Conservation (phyloP, 495 filamentous ascomycete genomes). For the Annulohypoxylon stygium region DNA sequence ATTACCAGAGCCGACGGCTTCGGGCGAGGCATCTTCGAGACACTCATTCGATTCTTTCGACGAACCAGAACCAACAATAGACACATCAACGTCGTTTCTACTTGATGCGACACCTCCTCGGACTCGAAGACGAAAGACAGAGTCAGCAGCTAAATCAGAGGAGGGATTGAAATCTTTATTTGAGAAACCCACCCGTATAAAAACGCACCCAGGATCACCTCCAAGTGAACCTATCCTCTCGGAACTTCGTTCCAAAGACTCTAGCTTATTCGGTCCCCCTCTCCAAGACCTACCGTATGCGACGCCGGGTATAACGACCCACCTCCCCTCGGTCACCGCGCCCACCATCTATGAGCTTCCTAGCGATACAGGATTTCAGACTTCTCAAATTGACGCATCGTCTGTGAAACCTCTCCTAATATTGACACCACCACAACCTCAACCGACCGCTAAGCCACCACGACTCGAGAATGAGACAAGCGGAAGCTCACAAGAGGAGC, state of each 20-base stretch:
- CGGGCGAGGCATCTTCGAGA: neutral
- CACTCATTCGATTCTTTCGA: neutral
- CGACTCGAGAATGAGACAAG: neutral
- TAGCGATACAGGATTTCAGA: neutral
- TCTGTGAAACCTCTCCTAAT: neutral
- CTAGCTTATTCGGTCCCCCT: neutral
- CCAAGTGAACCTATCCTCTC: neutral
- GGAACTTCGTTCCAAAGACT: neutral
- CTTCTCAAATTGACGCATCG: neutral
- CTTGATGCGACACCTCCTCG: neutral
- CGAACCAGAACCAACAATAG: neutral
- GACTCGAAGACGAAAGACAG: neutral
- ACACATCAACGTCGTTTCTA: neutral
- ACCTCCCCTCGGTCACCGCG: neutral
- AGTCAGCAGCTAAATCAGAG: neutral
- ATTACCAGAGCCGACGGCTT: neutral
- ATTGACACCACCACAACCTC: neutral
- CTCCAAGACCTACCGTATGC: neutral
- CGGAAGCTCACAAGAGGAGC: neutral
- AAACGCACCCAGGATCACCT: neutral
- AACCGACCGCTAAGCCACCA: neutral
- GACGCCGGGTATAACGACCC: slow-evolving; percentile 3
- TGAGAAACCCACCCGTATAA: slow-evolving; percentile 12
- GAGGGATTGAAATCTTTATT: slow-evolving; percentile 17
- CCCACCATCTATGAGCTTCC: neutral